Conservation (phyloP, 768 basidiomycete species). For the Boletus insuetus region DNA sequence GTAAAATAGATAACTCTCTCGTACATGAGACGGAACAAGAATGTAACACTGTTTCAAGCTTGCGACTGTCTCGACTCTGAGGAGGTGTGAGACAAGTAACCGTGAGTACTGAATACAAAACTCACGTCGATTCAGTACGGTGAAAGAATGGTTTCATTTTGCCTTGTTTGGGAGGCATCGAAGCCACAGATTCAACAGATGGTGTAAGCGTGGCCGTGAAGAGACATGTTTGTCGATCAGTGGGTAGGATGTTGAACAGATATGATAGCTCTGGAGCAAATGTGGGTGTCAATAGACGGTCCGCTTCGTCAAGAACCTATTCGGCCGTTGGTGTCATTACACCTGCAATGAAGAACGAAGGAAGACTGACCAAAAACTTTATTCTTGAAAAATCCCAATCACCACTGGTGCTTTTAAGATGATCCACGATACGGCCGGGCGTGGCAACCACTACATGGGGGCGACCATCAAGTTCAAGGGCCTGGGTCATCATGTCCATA, state of each 20-base stretch:
- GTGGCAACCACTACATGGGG: constrained; percentile 96
- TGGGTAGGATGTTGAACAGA: constrained; percentile 74
- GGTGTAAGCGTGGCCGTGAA: constrained; percentile 95
- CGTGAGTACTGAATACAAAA: constrained; percentile 8
- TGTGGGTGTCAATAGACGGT: constrained; percentile 83
- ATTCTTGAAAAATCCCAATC: constrained; percentile 86
- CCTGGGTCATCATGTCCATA: constrained; percentile 97
- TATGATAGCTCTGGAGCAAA: constrained; percentile 83
- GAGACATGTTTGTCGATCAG: constrained; percentile 90
- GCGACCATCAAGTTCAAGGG: constrained; percentile 76
- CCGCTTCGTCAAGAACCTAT: constrained; percentile 95
- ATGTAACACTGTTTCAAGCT: constrained; percentile 87
- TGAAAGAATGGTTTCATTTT: constrained; percentile 88
- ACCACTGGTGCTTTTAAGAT: constrained; percentile 67
- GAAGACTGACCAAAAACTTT: constrained; percentile 68
- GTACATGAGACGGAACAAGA: constrained; percentile 91
- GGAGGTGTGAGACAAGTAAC: neutral
- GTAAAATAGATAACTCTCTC: constrained; percentile 89
- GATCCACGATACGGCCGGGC: constrained; percentile 92
- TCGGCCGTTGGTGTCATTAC: neutral
- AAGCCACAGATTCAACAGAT: constrained; percentile 75
- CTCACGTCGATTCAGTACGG: constrained; percentile 70
- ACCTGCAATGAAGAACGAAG: neutral
- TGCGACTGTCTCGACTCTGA: constrained; percentile 84
- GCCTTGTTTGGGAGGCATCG: constrained; percentile 70